Conservation (phyloP, 805 yeast genomes). For the Candida pseudoglaebosa region DNA sequence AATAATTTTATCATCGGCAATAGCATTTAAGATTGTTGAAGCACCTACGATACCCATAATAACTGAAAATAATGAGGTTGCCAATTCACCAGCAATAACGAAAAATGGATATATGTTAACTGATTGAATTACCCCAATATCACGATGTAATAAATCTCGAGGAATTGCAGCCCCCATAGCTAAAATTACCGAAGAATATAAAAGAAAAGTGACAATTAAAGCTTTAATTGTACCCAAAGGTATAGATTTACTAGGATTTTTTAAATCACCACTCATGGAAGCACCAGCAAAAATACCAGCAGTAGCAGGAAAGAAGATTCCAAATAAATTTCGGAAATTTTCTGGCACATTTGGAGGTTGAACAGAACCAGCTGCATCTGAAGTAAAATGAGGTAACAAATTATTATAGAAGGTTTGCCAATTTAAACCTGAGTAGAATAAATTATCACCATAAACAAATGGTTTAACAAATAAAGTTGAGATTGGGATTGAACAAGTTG, state of each 20-base stretch:
- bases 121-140: constrained; percentile 82
- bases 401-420: constrained; percentile 66
- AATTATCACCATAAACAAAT: constrained; percentile 41
- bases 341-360: constrained; percentile 48
- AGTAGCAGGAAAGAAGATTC: constrained; percentile 96
- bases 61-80: constrained; percentile 88
- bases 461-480: constrained; percentile 68
- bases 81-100: constrained; percentile 82
- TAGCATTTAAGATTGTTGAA: constrained; percentile 85
- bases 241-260: constrained; percentile 80
- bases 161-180: constrained; percentile 80
- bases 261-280: constrained; percentile 93
- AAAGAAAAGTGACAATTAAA: constrained; percentile 65
- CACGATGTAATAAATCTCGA: constrained; percentile 67
- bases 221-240: constrained; percentile 95
- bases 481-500: constrained; percentile 79
- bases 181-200: constrained; percentile 76
- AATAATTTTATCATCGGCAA: constrained; percentile 81
- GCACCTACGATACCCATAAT: constrained; percentile 97
- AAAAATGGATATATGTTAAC: constrained; percentile 65
- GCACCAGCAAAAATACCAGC: constrained; percentile 99
- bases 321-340: constrained; percentile 81
- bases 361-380: constrained; percentile 90
- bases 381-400: constrained; percentile 74
- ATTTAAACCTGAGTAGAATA: constrained; percentile 66